Evolutionary conservation across 805 yeast genomes (phyloP).

Genomic region (Myxozyma nipponensis): DNA sequence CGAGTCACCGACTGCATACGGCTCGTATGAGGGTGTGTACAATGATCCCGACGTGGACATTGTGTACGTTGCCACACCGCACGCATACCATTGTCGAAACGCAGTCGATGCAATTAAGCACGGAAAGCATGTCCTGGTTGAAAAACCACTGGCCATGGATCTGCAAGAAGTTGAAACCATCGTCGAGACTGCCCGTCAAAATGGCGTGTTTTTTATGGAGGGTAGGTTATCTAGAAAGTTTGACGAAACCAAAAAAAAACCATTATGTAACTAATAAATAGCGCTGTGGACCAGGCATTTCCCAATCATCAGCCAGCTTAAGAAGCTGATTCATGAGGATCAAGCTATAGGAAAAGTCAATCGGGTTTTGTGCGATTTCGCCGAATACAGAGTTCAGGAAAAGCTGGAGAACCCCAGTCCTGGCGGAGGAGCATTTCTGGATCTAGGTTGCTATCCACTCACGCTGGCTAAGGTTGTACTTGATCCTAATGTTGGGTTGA

Average conservation of each 20-base stretch:
- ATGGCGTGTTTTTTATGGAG: constrained; percentile 51
- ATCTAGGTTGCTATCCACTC: constrained; percentile 51
- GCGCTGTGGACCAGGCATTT: constrained; percentile 43
- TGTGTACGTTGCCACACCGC: constrained; percentile 49
- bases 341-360: constrained; percentile 44
- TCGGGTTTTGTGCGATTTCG: constrained; percentile 35
- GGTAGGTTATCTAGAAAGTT: background rate
- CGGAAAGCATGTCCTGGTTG: constrained; percentile 51
- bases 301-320: constrained; percentile 44
- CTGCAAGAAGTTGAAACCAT: constrained; percentile 43
- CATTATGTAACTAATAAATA: too few species aligned
- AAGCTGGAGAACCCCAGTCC: constrained; percentile 21
- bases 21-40: constrained; percentile 43
- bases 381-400: background rate
- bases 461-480: constrained; percentile 40
- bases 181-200: constrained; percentile 43
- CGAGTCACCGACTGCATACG: constrained; percentile 12
- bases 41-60: constrained; percentile 43
- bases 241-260: too few species aligned
- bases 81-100: constrained; percentile 46
- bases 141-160: constrained; percentile 52
- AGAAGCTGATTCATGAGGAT: constrained; percentile 41
- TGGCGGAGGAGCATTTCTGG: constrained; percentile 57
- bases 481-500: background rate
- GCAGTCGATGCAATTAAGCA: constrained; percentile 42